phyloP scores from a whole-genome alignment of 148 eudicot genomes.

The Chenopodium formosanum region DNA sequence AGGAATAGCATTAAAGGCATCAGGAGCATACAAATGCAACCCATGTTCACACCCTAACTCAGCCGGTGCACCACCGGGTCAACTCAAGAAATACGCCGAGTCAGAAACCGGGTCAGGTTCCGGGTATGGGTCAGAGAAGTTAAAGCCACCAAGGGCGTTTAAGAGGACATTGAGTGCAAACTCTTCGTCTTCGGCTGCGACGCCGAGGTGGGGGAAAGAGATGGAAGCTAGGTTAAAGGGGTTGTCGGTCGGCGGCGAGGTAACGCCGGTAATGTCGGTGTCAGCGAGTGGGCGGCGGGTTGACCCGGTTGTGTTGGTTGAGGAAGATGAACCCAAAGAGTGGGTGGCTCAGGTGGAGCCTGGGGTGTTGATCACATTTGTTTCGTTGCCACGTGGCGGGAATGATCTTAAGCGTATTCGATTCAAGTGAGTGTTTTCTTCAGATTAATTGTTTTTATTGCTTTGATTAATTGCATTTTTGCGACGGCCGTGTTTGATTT shows the following conservation, averaged over 20 bases:
- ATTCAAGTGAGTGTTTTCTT: slow-evolving; percentile 53
- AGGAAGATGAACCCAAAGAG: slow-evolving; percentile 92
- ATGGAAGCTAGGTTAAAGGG: slow-evolving; percentile 96
- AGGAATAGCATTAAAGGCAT: slow-evolving; percentile 72
- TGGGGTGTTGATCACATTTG: slow-evolving; percentile 86
- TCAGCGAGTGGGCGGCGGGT: slow-evolving; percentile 45
- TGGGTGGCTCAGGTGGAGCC: slow-evolving; percentile 99
- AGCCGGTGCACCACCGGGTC: slow-evolving; percentile 16
- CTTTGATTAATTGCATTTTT: neutral
- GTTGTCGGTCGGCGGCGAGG: slow-evolving; percentile 45
- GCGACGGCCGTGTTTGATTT: no score
- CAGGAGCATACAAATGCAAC: slow-evolving; percentile 61
- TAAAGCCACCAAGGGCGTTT: slow-evolving; percentile 49
- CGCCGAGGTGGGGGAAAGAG: slow-evolving; percentile 83
- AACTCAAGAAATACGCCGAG: slow-evolving; percentile 26
- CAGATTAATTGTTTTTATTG: neutral
- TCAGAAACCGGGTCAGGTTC: slow-evolving; percentile 37
- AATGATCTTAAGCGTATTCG: slow-evolving; percentile 94
- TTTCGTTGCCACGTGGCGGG: slow-evolving; percentile 91
- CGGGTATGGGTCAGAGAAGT: slow-evolving; percentile 44
- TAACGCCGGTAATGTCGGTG: slow-evolving; percentile 41
- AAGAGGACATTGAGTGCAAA: slow-evolving; percentile 65
- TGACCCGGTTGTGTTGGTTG: slow-evolving; percentile 70
- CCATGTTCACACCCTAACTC: slow-evolving; percentile 47
- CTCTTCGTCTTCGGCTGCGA: slow-evolving; percentile 52